Conservation (phyloP, 192 early-diverging fungal genomes). For the Spinellus fusiger region DNA sequence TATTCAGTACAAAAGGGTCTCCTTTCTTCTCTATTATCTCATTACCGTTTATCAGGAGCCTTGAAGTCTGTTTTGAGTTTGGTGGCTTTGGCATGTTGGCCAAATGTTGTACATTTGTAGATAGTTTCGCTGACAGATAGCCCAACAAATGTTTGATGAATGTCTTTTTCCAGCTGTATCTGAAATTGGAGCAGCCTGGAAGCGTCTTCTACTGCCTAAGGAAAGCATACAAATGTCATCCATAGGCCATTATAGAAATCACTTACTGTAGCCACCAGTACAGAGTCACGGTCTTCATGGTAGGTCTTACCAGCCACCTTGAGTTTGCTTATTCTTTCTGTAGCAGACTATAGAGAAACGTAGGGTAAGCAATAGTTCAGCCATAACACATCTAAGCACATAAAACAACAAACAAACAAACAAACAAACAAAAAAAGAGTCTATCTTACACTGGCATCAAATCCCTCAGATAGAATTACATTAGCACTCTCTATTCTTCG, state of each 20-base stretch:
- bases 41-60: slow-evolving; percentile 73
- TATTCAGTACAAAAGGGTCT: background rate
- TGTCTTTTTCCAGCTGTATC: slow-evolving; percentile 67
- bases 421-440: no score
- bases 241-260: slow-evolving; percentile 66
- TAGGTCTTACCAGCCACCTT: slow-evolving; percentile 68
- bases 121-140: slow-evolving; percentile 83
- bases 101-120: slow-evolving; percentile 66
- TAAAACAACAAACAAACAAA: no score
- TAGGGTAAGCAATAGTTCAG: background rate
- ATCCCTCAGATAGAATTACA: slow-evolving; percentile 46
- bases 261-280: slow-evolving; percentile 74
- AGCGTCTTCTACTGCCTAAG: slow-evolving; percentile 71
- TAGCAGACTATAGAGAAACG: slow-evolving; percentile 37
- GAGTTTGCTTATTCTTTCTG: slow-evolving; percentile 61
- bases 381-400: no score
- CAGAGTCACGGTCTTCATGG: slow-evolving; percentile 59
- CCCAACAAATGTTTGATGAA: slow-evolving; percentile 57
- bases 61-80: slow-evolving; percentile 83
- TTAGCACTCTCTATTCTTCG: slow-evolving; percentile 60
- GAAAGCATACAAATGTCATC: slow-evolving; percentile 36
- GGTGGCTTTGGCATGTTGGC: slow-evolving; percentile 61
- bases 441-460: slow-evolving; percentile 27
- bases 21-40: slow-evolving; percentile 2
- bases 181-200: slow-evolving; percentile 74